These are phyloP conservation scores for Candida silvatica DNA, from an alignment of 805 yeast species.

Conservation along the genomic window DNA sequence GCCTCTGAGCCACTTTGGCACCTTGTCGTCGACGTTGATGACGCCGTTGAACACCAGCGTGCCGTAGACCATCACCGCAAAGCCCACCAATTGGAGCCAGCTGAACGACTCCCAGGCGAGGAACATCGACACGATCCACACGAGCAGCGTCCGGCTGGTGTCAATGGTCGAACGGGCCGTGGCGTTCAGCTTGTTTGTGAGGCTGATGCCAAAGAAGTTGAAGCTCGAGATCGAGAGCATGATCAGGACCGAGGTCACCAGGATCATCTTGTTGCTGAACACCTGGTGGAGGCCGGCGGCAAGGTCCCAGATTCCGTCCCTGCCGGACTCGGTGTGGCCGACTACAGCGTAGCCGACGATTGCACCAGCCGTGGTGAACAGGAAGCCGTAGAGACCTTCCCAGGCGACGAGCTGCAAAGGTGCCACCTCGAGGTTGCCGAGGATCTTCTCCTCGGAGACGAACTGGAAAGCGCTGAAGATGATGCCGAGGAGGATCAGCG, in stretches of 20 bases:
- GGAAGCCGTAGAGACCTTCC: conserved; percentile 64
- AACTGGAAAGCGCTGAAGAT: conserved; percentile 69
- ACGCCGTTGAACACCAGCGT: conserved; percentile 70
- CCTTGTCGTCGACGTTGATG: conserved; percentile 41
- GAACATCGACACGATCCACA: conserved; percentile 62
- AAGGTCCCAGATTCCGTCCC: conserved; percentile 48
- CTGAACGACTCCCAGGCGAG: conserved; percentile 73
- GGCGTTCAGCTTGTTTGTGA: conserved; percentile 60
- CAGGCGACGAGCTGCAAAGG: conserved; percentile 64
- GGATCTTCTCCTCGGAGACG: conserved; percentile 66
- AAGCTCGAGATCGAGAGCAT: conserved; percentile 68
- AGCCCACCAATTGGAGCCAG: conserved; percentile 56
- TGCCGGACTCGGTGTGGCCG: conserved; percentile 31
- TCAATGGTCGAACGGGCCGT: conserved; percentile 76
- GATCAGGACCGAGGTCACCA: conserved; percentile 48
- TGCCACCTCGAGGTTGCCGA: conserved; percentile 40
- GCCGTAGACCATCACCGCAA: conserved; percentile 55
- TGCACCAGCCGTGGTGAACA: conserved; percentile 37
- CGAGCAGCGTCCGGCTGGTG: conserved; percentile 64
- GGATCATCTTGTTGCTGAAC: conserved; percentile 32
- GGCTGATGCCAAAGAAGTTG: conserved; percentile 65
- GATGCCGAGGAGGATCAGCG: conserved; percentile 51
- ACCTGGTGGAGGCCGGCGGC: conserved; percentile 40
- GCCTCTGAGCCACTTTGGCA: conserved; percentile 38
- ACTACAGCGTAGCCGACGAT: conserved; percentile 31